Evolutionary conservation across 495 filamentous ascomycete genomes (phyloP), one percentile per base, ranked within the genome.

Genomic region (Lasiosphaeria miniovina): DNA sequence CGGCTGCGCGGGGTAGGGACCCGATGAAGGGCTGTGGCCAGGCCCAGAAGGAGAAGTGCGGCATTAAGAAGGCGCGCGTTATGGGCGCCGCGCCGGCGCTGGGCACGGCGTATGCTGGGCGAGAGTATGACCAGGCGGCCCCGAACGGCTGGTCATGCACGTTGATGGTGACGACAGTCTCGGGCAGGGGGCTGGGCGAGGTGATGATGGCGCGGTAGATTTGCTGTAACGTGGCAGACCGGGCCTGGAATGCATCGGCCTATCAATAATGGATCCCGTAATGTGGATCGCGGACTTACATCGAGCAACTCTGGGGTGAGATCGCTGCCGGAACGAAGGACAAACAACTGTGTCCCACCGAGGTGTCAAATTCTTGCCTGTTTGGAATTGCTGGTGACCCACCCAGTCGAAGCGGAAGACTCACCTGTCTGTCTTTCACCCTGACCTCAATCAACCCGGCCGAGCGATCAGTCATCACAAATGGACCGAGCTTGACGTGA

Each of bases 41-140:
- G 3, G 84, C 76, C 86, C 87, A 93, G 77, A 87, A 90, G 60
- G 84, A 82, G 69, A 92, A 93, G 74, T 93, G 88, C 0, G 90
- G 90, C 74, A 93, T 88, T 4, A 90, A 65, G 84, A 90, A 93
- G 53, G 78, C 71, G 14, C 73, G 75, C 4, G 57, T 53, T 3
- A 74, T 68, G 3, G 67, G 43, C 12, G 49, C 56, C 75, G 65
- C 0, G 79, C 75, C 6, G 81, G 70, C 32, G 69, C 73, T 62
- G 86, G 77, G n/a, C 76, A 62, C 0, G 77, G 72, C 66, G 77
- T 72, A 46, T 0, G 74, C 72, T 10, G 68, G 64, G 11, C 75
- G 73, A 33, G 64, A 58, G 68, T 76, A 80, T 35, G 70, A 65
- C 58, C 62, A 72, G 50, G 70, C 61, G 7, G 73, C 71, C 31